Conservation (phyloP, 768 basidiomycete species). For the Rhodosporidiobolus odoratus region DNA sequence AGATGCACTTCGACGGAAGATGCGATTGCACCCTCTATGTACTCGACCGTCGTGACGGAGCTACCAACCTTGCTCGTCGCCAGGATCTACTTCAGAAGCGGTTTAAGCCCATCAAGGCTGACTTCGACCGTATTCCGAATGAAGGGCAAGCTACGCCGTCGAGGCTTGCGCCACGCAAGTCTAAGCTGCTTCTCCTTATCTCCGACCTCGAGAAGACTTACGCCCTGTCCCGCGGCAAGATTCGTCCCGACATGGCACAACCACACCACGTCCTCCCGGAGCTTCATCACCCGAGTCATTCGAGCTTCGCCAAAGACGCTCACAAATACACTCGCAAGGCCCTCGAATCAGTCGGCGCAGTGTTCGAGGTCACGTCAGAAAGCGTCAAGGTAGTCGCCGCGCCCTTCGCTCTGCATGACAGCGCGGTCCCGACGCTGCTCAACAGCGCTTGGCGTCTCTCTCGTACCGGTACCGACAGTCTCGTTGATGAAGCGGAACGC, state of each 20-base stretch:
- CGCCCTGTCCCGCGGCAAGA: neutral
- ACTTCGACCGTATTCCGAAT: neutral
- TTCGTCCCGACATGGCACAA: neutral
- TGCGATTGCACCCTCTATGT: neutral
- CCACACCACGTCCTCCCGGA: conserved; percentile 19
- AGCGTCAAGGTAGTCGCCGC: neutral
- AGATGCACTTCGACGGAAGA: neutral
- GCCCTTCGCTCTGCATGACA: neutral
- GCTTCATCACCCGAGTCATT: neutral
- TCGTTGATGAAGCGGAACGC: neutral
- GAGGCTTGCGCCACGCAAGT: neutral
- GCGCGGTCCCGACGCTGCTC: neutral
- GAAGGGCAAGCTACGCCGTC: no score
- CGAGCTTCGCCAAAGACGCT: neutral
- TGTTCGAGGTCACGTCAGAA: neutral
- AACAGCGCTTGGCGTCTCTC: neutral
- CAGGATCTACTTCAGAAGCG: neutral
- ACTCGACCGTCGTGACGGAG: neutral
- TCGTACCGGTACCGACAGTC: neutral
- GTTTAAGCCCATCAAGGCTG: neutral
- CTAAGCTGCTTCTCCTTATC: neutral
- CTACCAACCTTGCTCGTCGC: neutral
- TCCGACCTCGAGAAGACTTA: conserved; percentile 14
- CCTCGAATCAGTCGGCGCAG: neutral
- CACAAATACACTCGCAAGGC: neutral